Conservation (phyloP, 1,284 basidiomycete species). For the Ganoderma boninense region DNA sequence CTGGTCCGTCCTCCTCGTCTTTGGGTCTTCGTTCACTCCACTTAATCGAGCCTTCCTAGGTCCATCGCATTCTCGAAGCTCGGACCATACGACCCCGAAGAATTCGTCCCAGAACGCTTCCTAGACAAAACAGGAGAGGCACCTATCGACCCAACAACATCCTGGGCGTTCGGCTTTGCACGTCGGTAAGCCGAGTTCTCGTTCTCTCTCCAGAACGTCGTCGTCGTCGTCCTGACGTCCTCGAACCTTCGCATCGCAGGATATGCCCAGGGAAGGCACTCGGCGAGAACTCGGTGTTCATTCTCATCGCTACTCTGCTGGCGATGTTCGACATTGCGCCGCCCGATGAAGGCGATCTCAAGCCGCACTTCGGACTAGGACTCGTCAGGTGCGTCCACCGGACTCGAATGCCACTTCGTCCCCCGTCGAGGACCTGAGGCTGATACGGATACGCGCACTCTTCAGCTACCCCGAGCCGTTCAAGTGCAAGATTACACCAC, state of each 20-base stretch:
- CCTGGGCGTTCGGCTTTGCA: conserved; percentile 34
- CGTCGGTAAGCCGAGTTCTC: conserved; percentile 19
- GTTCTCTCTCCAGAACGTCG: too few relatives aligned
- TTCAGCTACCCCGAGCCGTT: conserved; percentile 32
- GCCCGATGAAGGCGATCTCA: conserved; percentile 18
- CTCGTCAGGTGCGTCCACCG: conserved; percentile 29
- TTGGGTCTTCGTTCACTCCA: not conserved
- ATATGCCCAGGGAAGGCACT: conserved; percentile 38
- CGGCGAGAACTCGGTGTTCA: conserved; percentile 37
- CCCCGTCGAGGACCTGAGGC: too few relatives aligned
- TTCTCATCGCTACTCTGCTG: conserved; percentile 34
- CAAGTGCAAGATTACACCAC: conserved; percentile 29
- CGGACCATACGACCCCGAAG: conserved; percentile 33
- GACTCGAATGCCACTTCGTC: not conserved
- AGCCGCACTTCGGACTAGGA: conserved; percentile 19
- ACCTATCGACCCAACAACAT: conserved; percentile 21
- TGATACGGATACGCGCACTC: too few relatives aligned
- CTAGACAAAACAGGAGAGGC: conserved; percentile 17
- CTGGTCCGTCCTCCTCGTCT: conserved; percentile 16
- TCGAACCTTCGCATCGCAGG: conserved; percentile 18
- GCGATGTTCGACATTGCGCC: conserved; percentile 34
- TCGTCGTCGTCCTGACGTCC: not conserved
- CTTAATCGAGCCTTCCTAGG: conserved; percentile 16
- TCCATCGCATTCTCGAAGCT: conserved; percentile 34
- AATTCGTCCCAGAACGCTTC: conserved; percentile 40